Evolutionary conservation across 208 protist genomes (phyloP), one percentile per base, ranked within the genome.

Genomic region (Leishmania aethiopica): DNA sequence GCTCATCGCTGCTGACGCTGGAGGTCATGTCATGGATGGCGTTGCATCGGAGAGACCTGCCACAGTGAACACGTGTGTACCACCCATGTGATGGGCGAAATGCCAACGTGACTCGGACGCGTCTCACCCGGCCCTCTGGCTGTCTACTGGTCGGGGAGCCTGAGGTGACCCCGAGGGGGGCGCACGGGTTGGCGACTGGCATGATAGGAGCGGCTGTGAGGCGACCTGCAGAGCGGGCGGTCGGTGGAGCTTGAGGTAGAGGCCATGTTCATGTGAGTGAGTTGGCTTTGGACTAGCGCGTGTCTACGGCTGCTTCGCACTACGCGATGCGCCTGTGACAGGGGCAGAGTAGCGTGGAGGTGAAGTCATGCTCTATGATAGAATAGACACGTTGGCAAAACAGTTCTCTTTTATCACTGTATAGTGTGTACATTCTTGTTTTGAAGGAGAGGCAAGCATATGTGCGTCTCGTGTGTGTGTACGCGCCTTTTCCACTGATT

Each of bases 381-480:
- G 17, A 42, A 32, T n/a, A 25, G 13, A 32, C 37, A 49, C 25
- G 28, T 53, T 10, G 6, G 6, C 17, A 35, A 45, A n/a, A 35
- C n/a, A 19, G 15, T 17, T 35, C 69, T 53, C 7, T 71, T 71
- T 8, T 28, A 28, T 51, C 13, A 62, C 55, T 78, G 74, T 78
- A 78, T 49, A 78, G 74, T 78, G 74, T 78, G 74, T 78, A 78
- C 74, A 78, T 66, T 78, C 55, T 78, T 64, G 3, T 64, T 77
- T 25, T 67, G 37, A 49, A 42, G n/a, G 51, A 17, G 6, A 49
- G 3, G 55, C 13, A 37, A 15, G 19, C n/a, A 2, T 17, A 1
- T 28, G 11, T 37, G 35, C 42, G 15, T 45, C 5, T 45, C 25
- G 19, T 57, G 25, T 53, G 37, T 51, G 73, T 64, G 17, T 7